Percentiles rank a stretch among this genome's conserved stretches.
Conservation (phyloP, 73 alveolate species). For the Paramecium sexaurelia region DNA sequence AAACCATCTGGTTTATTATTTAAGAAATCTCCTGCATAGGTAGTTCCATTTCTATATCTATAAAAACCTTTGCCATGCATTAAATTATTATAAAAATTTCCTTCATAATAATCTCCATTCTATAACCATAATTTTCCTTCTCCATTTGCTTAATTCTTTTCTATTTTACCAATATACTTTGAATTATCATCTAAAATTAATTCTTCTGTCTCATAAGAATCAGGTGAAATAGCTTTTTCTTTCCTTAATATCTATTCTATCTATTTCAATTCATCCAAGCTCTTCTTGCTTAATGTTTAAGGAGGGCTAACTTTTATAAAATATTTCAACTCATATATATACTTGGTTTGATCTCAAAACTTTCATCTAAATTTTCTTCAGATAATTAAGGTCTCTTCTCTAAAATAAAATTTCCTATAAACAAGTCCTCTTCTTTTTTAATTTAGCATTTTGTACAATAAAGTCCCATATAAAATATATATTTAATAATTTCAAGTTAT, state of each 20-base stretch:
- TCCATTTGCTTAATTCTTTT: conserved; percentile 77
- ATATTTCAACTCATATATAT: background rate
- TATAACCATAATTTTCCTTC: conserved; percentile 75
- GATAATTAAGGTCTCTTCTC: background rate
- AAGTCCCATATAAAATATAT: background rate
- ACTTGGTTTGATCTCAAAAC: background rate
- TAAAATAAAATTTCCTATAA: background rate
- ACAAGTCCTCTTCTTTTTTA: background rate
- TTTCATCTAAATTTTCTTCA: background rate
- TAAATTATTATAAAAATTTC: conserved; percentile 71
- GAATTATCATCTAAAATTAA: conserved; percentile 69
- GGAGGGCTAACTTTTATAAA: background rate
- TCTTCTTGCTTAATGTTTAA: background rate
- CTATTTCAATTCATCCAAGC: background rate
- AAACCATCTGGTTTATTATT: conserved; percentile 62
- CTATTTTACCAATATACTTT: conserved; percentile 77
- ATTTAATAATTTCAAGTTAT: background rate
- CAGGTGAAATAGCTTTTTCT: background rate
- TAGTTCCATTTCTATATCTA: conserved; percentile 72
- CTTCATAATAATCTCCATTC: conserved; percentile 79
- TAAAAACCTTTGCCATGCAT: conserved; percentile 81
- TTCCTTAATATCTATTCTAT: background rate
- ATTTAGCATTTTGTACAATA: background rate
- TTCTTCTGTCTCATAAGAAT: background rate
- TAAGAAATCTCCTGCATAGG: conserved; percentile 70